Evolutionary conservation across 1,139 yeast genomes (phyloP).

Genomic region (Kodamaea suecica): DNA sequence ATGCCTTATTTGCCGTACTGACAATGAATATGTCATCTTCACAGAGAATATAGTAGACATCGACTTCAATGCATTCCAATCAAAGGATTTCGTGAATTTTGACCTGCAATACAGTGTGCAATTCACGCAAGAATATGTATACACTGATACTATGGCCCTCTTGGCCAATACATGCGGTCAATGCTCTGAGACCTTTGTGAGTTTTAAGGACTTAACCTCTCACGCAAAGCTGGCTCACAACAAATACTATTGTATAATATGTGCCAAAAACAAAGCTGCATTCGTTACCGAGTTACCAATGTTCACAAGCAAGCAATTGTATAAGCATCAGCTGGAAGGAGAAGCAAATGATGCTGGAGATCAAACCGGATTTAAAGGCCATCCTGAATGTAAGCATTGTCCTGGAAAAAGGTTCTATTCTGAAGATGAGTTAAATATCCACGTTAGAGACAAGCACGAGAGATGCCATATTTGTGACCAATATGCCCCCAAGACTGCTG

Average conservation of each 20-base stretch:
- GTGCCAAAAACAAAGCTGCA: constrained; percentile 71
- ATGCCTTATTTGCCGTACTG: constrained; percentile 84
- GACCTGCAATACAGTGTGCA: constrained; percentile 48
- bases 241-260: constrained; percentile 65
- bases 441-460: constrained; percentile 82
- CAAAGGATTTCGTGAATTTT: constrained; percentile 21
- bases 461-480: constrained; percentile 88
- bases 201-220: constrained; percentile 56
- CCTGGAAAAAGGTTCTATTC: constrained; percentile 74
- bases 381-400: constrained; percentile 87
- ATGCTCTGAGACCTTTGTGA: constrained; percentile 42
- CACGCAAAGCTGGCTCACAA: constrained; percentile 67
- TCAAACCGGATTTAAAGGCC: constrained; percentile 76
- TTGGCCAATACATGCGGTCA: constrained; percentile 58
- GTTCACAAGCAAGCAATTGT: constrained; percentile 60
- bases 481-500: constrained; percentile 60
- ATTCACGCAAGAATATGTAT: constrained; percentile 47
- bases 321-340: constrained; percentile 69
- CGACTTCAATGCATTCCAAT: constrained; percentile 8
- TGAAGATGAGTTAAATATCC: constrained; percentile 79
- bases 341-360: constrained; percentile 75
- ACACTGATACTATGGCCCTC: constrained; percentile 46
- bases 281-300: constrained; percentile 70
- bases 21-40: constrained; percentile 56
- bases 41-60: constrained; percentile 33